phyloP scores from a whole-genome alignment of 148 eudicot genomes.

The Rhododendron molle region DNA sequence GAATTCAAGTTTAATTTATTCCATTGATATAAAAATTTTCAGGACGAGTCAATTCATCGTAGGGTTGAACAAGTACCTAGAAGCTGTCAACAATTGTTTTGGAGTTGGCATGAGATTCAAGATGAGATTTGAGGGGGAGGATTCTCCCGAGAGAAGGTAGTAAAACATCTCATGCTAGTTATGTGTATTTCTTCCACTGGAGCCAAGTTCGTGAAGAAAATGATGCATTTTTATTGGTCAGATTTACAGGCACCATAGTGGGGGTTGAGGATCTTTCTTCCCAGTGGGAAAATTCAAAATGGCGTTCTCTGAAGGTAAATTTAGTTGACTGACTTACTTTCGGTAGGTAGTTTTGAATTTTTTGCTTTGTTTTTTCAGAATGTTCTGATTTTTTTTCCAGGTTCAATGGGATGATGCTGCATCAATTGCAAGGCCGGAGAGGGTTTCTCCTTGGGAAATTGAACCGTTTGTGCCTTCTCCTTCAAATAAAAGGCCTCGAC shows the following conservation, averaged over 20 bases:
- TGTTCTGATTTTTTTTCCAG: conserved; percentile 24
- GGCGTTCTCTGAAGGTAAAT: conserved; percentile 84
- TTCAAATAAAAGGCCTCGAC: conserved; percentile 58
- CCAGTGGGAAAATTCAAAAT: conserved; percentile 76
- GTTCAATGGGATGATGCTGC: conserved; percentile 98
- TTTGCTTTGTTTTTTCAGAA: neutral
- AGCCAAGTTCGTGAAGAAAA: neutral
- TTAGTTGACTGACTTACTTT: neutral
- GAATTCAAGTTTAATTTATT: neutral
- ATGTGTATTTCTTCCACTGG: neutral
- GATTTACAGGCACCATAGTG: conserved; percentile 89
- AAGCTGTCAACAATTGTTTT: conserved; percentile 54
- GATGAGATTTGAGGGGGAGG: conserved; percentile 98
- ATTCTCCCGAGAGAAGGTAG: conserved; percentile 87
- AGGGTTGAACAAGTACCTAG: conserved; percentile 85
- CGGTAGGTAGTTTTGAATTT: neutral
- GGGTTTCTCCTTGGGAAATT: conserved; percentile 96
- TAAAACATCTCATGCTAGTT: neutral
- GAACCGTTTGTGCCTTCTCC: conserved; percentile 74
- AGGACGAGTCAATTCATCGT: conserved; percentile 97
- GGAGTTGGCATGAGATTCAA: conserved; percentile 82
- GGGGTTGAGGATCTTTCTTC: conserved; percentile 71
- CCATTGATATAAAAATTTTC: conserved; percentile 1
- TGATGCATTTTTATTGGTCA: conserved; percentile 20
- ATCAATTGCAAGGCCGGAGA: conserved; percentile 70